A percentile compares a stretch with the other conserved stretches of the same genome.
Conservation (phyloP, 805 yeast genomes). For the Ogataea pilisensis region DNA sequence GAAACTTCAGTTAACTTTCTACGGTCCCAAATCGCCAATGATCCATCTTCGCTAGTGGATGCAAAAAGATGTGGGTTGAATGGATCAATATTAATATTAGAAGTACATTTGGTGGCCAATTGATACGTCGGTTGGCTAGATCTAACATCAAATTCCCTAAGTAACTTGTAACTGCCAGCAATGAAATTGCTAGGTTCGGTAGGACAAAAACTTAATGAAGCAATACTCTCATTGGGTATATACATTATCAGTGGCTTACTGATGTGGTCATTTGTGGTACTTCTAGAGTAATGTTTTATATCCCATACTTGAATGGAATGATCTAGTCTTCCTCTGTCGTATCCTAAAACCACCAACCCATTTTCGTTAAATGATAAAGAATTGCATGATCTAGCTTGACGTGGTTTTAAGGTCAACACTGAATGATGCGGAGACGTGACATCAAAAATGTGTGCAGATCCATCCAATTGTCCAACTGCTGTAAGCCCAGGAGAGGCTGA, state of each 20-base stretch:
- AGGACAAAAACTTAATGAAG: conserved; percentile 64
- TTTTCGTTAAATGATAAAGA: conserved; percentile 62
- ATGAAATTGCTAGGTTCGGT: conserved; percentile 51
- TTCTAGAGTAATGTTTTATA: conserved; percentile 52
- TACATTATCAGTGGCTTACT: conserved; percentile 53
- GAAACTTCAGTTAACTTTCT: conserved; percentile 43
- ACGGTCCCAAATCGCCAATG: conserved; percentile 79
- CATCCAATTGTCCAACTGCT: conserved; percentile 74
- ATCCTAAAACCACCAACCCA: conserved; percentile 70
- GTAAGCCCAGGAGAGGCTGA: conserved; percentile 50
- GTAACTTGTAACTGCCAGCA: conserved; percentile 71
- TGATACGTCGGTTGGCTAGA: conserved; percentile 63
- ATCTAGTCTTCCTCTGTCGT: conserved; percentile 74
- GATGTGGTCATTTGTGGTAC: conserved; percentile 44
- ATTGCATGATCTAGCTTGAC: conserved; percentile 72
- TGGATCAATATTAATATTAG: conserved; percentile 66
- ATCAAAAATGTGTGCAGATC: conserved; percentile 61
- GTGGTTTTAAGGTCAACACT: conserved; percentile 46
- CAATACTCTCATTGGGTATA: conserved; percentile 70
- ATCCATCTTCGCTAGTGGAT: conserved; percentile 78
- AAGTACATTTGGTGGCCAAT: conserved; percentile 68
- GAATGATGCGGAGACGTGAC: conserved; percentile 36
- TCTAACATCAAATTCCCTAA: conserved; percentile 76
- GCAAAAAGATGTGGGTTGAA: conserved; percentile 64
- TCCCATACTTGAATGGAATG: conserved; percentile 80